These are phyloP conservation scores for Phaeophleospora eucalypticola DNA, from an alignment of 2,329 filamentous ascomycete species.

Conservation along the genomic window DNA sequence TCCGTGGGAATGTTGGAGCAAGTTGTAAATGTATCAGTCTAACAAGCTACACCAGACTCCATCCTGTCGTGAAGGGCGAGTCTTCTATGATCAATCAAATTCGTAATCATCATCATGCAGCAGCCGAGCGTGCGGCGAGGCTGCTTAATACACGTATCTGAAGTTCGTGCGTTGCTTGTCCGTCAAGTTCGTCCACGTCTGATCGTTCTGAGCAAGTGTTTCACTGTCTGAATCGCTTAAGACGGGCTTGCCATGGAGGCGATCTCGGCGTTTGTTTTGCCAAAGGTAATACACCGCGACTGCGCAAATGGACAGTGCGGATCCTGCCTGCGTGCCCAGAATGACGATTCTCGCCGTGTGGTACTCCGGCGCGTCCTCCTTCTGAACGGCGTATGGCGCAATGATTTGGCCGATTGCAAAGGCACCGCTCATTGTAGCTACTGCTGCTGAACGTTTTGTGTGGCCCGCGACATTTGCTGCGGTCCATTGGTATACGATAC, in stretches of 20 bases:
- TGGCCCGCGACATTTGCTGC: constrained; percentile 61
- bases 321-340: constrained; percentile 31
- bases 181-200: constrained; percentile 23
- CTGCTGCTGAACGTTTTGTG: constrained; percentile 57
- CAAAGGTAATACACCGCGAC: constrained; percentile 40
- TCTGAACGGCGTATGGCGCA: constrained; percentile 38
- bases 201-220: background rate
- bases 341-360: constrained; percentile 42
- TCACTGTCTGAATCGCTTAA: constrained; percentile 1
- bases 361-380: constrained; percentile 36
- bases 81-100: background rate
- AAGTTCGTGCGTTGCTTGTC: constrained; percentile 26
- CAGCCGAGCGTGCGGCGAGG: background rate
- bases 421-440: constrained; percentile 48
- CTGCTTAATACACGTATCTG: constrained; percentile 10
- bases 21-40: background rate
- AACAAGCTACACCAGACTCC: background rate
- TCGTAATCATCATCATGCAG: background rate
- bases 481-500: constrained; percentile 29
- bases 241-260: constrained; percentile 6
- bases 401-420: constrained; percentile 40
- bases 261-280: constrained; percentile 14
- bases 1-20: background rate
- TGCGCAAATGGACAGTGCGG: constrained; percentile 37
- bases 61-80: background rate